A percentile compares a stretch with the other conserved stretches of the same genome.
Evolutionary conservation across 495 filamentous ascomycete genomes (phyloP).

Genomic region (Antarctomyces pellizariae): DNA sequence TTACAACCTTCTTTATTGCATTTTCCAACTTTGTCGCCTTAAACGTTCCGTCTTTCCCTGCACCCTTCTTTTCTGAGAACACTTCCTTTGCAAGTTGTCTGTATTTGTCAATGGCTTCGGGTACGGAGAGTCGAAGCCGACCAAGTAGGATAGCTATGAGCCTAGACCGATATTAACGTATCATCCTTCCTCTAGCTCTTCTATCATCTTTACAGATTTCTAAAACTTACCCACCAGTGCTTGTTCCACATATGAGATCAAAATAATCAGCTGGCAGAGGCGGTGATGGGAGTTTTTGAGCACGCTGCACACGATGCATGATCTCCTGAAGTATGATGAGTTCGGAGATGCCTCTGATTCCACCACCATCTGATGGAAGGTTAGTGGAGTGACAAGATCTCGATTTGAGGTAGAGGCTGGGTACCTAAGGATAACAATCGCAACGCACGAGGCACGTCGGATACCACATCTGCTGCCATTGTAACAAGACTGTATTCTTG

Average conservation of each 20-base stretch:
- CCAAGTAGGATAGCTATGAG: slow-evolving; percentile 18
- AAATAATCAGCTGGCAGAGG: slow-evolving; percentile 18
- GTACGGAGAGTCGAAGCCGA: slow-evolving; percentile 13
- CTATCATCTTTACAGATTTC: slow-evolving; percentile 1
- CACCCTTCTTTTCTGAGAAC: slow-evolving; percentile 9
- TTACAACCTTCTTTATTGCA: slow-evolving; percentile 6
- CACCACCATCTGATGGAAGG: slow-evolving; percentile 14
- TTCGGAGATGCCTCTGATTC: slow-evolving; percentile 15
- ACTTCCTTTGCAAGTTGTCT: slow-evolving; percentile 9
- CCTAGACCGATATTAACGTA: slow-evolving; percentile 3
- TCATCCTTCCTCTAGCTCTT: background rate
- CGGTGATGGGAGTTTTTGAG: slow-evolving; percentile 3
- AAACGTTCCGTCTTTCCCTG: slow-evolving; percentile 6
- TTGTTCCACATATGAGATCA: slow-evolving; percentile 17
- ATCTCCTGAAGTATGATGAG: slow-evolving; percentile 15
- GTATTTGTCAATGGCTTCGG: slow-evolving; percentile 14
- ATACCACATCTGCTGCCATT: no score
- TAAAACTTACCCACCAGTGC: slow-evolving; percentile 17
- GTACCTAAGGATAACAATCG: no score
- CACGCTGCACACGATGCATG: slow-evolving; percentile 12
- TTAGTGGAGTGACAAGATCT: no score
- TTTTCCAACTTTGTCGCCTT: slow-evolving; percentile 7
- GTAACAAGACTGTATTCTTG: no score
- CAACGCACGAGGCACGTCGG: no score
- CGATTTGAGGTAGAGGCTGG: no score